Base-by-base conservation (phyloP, 495 filamentous ascomycete species). In the Cairneyella variabilis region DNA sequence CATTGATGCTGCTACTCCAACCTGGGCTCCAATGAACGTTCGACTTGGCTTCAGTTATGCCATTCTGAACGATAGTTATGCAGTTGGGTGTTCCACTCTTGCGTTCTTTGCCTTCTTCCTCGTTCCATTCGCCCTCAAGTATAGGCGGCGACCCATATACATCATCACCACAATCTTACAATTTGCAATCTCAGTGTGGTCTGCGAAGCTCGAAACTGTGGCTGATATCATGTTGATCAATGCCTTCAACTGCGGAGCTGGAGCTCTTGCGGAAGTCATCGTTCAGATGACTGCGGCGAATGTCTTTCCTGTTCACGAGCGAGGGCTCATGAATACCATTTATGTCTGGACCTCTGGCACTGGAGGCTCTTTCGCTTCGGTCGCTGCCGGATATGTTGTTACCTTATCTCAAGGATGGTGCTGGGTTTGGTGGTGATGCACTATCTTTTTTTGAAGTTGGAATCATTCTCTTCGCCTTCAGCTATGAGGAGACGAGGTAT, bases 271-370 rank as follows among this genome's bases (percentile, higher is more conserved):
- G 16, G 75, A 79, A 46, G 63, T 66, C 7, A 47, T 76, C 3
- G 68, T 76, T 16, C 74, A 75, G 53, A 69, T 79, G 49, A 75
- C 72, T 0, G 63, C 76, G 11, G 66, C 70, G 0, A 74, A 77
- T 48, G 34, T 79, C 32, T 79, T 72, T 54, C 78, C 78, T 48
- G 70, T 75, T 1, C 76, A 78, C 46, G 67, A 77, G 45, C 67
- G 69, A 41, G 74, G 64, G 0, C 59, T 62, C 0, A 69, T 71
- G 66, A 76, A 75, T 46, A 60, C 56, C 0, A 62, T 69, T 42
- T 76, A 71, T 48, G 57, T 75, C 2, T 66, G 69, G 26, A 8
- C 23, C 26, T 57, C 68, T 5, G 47, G 57, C 6, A 60, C 54
- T 14, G 71, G 72, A 0, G 74, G 73, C 0, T 55, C 65, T 0